Evolutionary conservation across 352 stramenopile species (phyloP), one percentile per base, ranked within the genome.

Genomic region (Pythium plurisporium): DNA sequence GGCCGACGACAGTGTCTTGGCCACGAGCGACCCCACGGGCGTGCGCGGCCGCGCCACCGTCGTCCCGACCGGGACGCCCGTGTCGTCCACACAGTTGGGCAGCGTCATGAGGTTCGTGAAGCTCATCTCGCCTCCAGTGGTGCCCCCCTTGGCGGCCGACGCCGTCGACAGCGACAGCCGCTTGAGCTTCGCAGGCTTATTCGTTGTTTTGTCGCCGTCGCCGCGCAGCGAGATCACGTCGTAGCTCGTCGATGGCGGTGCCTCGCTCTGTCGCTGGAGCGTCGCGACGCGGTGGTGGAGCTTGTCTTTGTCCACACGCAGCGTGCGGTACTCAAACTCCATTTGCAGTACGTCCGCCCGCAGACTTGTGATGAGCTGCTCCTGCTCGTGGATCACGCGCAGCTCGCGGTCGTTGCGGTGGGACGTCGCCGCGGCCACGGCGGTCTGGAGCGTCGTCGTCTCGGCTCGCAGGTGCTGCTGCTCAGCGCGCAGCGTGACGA

Each of bases 61-160:
- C 14, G 44, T 29, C 8, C 6, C 26, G 14, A 36, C 37, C 0
- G 14, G 20, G 33, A n/a, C 23, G 4, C 25, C 5, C 15, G 34
- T 37, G 10, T 81, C 69, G 17, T 43, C 53, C 5, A 87, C 65
- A 23, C 55, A 52, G 55, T 88, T 86, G 33, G 75, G 73, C 33
- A 90, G 62, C 45, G 80, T 72, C 69, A 84, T 75, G 38, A 88
- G 65, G 54, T 83, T 82, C 17, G 71, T 73, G 44, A 86, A 87
- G 29, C 74, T 40, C 11, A 25, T 17, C n/a, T 50, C 43, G 4
- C 73, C 50, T 8, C 61, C 65, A 7, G 67, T 54, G 54, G 51
- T 25, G 43, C 27, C 30, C 44, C 40, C 45, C 54, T 38, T 70
- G 26, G 27, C 20, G 4, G 6, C n/a, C 2, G 15, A 25, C 25